Percentiles rank a stretch among this genome's conserved stretches.
Evolutionary conservation across 192 early-diverging fungal species (phyloP).

Genomic region (Glomus cerebriforme): DNA sequence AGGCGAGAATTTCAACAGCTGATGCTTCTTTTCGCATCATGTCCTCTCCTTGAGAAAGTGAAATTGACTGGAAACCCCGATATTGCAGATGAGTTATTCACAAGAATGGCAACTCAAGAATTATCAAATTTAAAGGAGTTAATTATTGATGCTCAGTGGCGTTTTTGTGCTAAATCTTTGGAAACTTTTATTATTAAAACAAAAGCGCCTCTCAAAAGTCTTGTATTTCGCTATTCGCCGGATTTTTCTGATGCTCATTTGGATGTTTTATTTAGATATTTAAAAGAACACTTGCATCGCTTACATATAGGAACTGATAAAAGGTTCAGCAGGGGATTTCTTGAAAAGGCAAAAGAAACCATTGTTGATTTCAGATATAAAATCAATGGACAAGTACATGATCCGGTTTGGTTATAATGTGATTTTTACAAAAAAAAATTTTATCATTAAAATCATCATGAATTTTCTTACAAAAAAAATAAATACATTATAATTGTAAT

Average conservation of each 20-base stretch:
- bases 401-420: background rate
- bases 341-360: background rate
- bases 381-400: background rate
- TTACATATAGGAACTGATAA: background rate
- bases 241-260: slow-evolving; percentile 7
- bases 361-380: slow-evolving; percentile 6
- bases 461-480: too few relatives aligned
- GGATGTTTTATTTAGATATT: slow-evolving; percentile 1
- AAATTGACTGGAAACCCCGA: background rate
- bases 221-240: background rate
- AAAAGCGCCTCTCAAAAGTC: background rate
- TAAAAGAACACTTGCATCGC: background rate
- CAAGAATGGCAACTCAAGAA: background rate
- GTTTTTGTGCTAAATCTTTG: background rate
- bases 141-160: background rate
- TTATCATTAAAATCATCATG: too few relatives aligned
- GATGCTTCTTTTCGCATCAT: background rate
- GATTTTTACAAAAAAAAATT: too few relatives aligned
- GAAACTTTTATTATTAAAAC: background rate
- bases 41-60: background rate
- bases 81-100: background rate
- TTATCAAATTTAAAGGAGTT: slow-evolving; percentile 4
- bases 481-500: too few relatives aligned
- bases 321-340: background rate
- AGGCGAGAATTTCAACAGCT: background rate